Percentiles rank a stretch among this genome's conserved stretches.
Evolutionary conservation across 192 early-diverging fungal genomes (phyloP).

Genomic region (Coemansia sp.): DNA sequence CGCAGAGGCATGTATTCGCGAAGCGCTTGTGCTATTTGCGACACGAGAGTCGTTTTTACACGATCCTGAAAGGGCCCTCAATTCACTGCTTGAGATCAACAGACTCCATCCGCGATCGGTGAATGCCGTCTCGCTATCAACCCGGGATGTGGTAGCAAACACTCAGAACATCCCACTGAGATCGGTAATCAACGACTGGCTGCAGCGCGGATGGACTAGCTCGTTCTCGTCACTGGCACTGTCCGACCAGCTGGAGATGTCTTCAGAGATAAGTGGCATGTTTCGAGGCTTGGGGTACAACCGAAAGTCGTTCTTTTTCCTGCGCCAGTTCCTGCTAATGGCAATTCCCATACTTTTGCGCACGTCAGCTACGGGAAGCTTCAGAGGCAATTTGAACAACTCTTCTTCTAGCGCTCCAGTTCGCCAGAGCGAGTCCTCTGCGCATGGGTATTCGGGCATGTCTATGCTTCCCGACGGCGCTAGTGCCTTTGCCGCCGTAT

Average conservation of each 20-base stretch:
- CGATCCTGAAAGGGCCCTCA: conserved; percentile 29
- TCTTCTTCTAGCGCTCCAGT: conserved; percentile 1
- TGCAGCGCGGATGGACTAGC: conserved; percentile 39
- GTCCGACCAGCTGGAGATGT: conserved; percentile 43
- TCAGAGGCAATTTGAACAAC: not conserved
- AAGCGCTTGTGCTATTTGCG: conserved; percentile 38
- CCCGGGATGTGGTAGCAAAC: conserved; percentile 30
- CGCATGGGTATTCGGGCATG: conserved; percentile 15
- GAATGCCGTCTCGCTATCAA: not conserved
- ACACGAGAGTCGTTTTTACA: conserved; percentile 27
- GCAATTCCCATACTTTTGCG: conserved; percentile 45
- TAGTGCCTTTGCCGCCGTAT: conserved; percentile 44
- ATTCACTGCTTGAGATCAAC: conserved; percentile 14
- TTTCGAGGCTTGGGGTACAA: conserved; percentile 28
- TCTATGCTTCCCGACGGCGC: conserved; percentile 42
- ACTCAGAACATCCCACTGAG: conserved; percentile 17
- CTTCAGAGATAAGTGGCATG: conserved; percentile 26
- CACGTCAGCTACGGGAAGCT: conserved; percentile 15
- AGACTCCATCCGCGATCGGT: not conserved
- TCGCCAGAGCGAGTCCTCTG: conserved; percentile 5
- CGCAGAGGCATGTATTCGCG: conserved; percentile 48
- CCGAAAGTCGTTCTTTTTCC: conserved; percentile 42
- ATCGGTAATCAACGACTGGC: conserved; percentile 33
- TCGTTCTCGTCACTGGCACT: conserved; percentile 25
- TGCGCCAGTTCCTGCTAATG: conserved; percentile 49